Base-by-base conservation (phyloP, 768 basidiomycete species). In the Kwoniella sp. region DNA sequence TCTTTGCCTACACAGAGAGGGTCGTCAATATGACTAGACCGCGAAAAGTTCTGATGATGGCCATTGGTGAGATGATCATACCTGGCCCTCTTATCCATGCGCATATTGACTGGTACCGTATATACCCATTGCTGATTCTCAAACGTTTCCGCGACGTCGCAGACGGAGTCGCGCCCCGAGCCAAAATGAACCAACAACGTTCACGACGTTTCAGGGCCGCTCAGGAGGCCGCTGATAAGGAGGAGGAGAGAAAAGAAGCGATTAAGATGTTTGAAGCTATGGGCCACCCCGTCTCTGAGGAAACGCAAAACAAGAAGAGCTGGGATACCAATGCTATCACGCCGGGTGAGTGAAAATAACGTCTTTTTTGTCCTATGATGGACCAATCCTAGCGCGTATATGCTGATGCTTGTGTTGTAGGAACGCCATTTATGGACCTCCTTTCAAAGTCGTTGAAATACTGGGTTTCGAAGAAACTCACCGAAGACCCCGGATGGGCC, bases 301-400 rank as follows among this genome's bases (percentile, higher is more conserved):
- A 90, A 47, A 91, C 91, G 60, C 88, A 87, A 79, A 85, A 87
- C 68, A 89, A 91, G 80, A 87, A 88, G 75, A 81, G 90, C 1
- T 99, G 96, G 96, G 96, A 99, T 78, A 90, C 91, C 1, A 99
- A 99, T 79, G 96, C 96, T 46, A 99, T 99, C 76, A 99, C 96
- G 0, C 96, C 96, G 15, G 96, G 92, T 77, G 37, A 40, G 68
- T 61, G 17, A 19, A 22, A 47, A 17, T n/a, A 47, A 22, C 24
- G 27, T 27, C 22, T 5, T 36, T n/a, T 21, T 0, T 24, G 15
- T 44, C 2, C 27, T 46, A 4, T 61, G n/a, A 51, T 62, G 13
- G 60, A 48, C n/a, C 6, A 19, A n/a, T 19, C n/a, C n/a, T n/a
- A n/a, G n/a, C n/a, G n/a, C n/a, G n/a, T n/a, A n/a, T n/a, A n/a